These are phyloP conservation scores for Tricharina praecox DNA, from an alignment of 495 filamentous ascomycete genomes.

Conservation along the genomic window DNA sequence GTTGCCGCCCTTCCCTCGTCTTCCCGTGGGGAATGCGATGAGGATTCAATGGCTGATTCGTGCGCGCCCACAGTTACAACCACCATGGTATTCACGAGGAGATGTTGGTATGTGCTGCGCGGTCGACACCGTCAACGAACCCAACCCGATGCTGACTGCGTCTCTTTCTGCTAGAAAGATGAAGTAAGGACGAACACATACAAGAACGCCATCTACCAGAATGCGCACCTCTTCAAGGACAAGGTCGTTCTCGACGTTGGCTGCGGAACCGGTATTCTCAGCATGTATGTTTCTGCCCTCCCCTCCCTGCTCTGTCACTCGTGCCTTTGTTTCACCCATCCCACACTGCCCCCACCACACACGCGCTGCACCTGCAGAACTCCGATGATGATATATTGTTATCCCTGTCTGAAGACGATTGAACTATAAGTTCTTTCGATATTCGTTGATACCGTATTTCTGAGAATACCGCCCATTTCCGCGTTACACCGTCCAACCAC, in stretches of 20 bases:
- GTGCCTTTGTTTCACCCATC: neutral
- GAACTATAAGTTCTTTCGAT: conserved; percentile 17
- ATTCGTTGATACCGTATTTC: conserved; percentile 21
- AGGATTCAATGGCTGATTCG: too few relatives aligned
- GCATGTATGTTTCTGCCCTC: conserved; percentile 45
- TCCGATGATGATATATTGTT: conserved; percentile 23
- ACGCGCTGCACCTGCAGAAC: too few relatives aligned
- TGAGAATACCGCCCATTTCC: conserved; percentile 8
- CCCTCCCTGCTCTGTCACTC: neutral
- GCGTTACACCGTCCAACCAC: neutral
- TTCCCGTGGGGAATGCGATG: neutral
- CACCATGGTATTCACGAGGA: conserved; percentile 28
- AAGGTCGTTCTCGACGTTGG: conserved; percentile 96
- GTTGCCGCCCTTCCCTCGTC: neutral
- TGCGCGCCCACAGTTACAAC: conserved; percentile 24
- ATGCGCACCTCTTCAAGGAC: conserved; percentile 89
- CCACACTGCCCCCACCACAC: too few relatives aligned
- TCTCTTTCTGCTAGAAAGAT: conserved; percentile 37
- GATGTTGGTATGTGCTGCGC: conserved; percentile 24
- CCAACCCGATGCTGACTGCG: conserved; percentile 10
- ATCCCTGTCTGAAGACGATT: conserved; percentile 26
- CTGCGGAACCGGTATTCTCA: conserved; percentile 80
- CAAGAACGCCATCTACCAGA: conserved; percentile 90
- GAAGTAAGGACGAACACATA: conserved; percentile 91
- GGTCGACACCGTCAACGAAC: neutral